Base-by-base conservation (phyloP, 768 basidiomycete genomes). In the Tulasnella sp. region DNA sequence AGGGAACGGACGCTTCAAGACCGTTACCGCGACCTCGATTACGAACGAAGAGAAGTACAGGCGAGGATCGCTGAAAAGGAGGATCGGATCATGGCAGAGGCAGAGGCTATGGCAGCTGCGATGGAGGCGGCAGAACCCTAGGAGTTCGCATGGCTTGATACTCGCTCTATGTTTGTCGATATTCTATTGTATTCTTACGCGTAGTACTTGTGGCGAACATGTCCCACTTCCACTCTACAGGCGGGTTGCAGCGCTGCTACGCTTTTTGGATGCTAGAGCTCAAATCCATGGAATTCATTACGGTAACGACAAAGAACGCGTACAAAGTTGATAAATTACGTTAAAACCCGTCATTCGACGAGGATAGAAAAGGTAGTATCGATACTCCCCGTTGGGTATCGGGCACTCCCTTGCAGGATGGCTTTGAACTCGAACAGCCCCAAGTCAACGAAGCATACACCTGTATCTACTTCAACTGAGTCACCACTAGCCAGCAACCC, bases 71-170 rank as follows among this genome's bases (percentile, higher is more conserved):
- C 87, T 4, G 84, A 82, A 70, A 85, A 94, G 82, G 96, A 98
- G 83, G 96, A 98, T 84, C 90, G 89, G 85, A 84, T 97, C 81
- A 95, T 95, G 92, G 88, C 86, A 5, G 92, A 94, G 83, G 93
- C 93, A 4, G 94, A 94, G 84, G 91, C 89, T 11, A 81, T 92
- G 82, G 94, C 94, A 83, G 78, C 79, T 18, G 79, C 55, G 9
- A 70, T 69, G 74, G 74, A 70, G 73, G 78, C 77, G n/a, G 77
- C 44, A 11, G 77, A 78, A 37, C 37, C 42, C 39, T 39, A 61
- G 77, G 37, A 13, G 7, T 4, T 37, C 29, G 4, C 32, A 6
- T 48, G 18, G 6, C 15, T n/a, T n/a, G n/a, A 75, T 42, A 32
- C 46, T 6, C 11, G 61, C 70, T 23, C 40, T 23, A 23, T 39